Evolutionary conservation across 495 filamentous ascomycete species (phyloP).

Genomic region (Aspergillus diversus): DNA sequence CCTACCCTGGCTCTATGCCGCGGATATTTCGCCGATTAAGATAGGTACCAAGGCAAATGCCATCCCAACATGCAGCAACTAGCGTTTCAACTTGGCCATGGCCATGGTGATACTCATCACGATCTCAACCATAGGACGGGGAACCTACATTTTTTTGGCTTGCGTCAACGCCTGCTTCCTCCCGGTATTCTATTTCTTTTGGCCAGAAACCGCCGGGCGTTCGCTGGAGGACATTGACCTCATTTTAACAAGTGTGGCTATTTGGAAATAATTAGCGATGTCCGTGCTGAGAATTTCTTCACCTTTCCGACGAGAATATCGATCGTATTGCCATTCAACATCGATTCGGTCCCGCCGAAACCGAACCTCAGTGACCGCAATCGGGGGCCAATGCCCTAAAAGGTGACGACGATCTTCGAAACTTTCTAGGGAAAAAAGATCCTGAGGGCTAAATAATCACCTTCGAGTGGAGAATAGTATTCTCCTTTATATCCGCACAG

Average conservation of each 20-base stretch:
- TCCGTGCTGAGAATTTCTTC: background rate
- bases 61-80: conserved; percentile 70
- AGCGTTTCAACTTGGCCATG: conserved; percentile 73
- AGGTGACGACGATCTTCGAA: too few species aligned
- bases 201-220: conserved; percentile 64
- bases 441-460: too few species aligned
- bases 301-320: background rate
- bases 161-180: conserved; percentile 64
- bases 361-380: background rate
- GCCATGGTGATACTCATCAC: conserved; percentile 77
- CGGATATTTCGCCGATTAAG: conserved; percentile 69
- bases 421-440: too few species aligned
- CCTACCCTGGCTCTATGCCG: conserved; percentile 56
- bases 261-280: background rate
- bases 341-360: background rate
- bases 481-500: too few species aligned
- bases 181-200: conserved; percentile 70
- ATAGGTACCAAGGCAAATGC: conserved; percentile 70
- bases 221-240: conserved; percentile 48
- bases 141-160: conserved; percentile 73
- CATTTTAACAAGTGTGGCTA: background rate
- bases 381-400: too few species aligned
- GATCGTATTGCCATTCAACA: conserved; percentile 4
- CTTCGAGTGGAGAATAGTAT: too few species aligned
- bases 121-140: conserved; percentile 64